A percentile compares a stretch with the other conserved stretches of the same genome.
Evolutionary conservation across 2,329 filamentous ascomycete genomes (phyloP).

Genomic region (Pseudogymnoascus sp.): DNA sequence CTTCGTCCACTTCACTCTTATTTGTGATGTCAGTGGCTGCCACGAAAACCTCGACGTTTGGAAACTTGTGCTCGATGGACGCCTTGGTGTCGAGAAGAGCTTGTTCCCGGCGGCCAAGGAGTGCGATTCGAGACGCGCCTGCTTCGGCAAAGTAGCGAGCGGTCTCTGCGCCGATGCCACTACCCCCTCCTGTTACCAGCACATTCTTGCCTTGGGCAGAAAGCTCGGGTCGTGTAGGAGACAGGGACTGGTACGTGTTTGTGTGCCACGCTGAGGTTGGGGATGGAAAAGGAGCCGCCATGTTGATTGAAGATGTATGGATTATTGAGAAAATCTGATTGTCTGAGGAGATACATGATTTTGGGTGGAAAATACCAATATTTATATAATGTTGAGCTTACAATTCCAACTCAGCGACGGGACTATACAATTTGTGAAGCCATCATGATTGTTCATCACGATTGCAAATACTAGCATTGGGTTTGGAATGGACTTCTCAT

Average conservation of each 20-base stretch:
- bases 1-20: constrained; percentile 25
- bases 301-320: constrained; percentile 17
- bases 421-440: constrained; percentile 19
- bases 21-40: constrained; percentile 28
- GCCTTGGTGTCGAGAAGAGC: constrained; percentile 31
- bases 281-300: constrained; percentile 29
- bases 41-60: constrained; percentile 28
- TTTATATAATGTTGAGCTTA: constrained; percentile 18
- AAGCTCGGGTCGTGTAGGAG: constrained; percentile 32
- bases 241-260: constrained; percentile 30
- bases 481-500: neutral
- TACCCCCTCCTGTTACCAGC: constrained; percentile 37
- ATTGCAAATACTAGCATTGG: neutral
- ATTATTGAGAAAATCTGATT: constrained; percentile 11
- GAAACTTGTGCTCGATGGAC: constrained; percentile 28
- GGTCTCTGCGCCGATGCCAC: constrained; percentile 37
- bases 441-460: constrained; percentile 8
- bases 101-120: constrained; percentile 34
- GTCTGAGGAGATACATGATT: constrained; percentile 10
- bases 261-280: constrained; percentile 32
- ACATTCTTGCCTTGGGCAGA: constrained; percentile 33
- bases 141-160: constrained; percentile 35
- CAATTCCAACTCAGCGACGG: constrained; percentile 14
- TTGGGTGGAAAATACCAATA: constrained; percentile 12
- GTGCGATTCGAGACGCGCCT: constrained; percentile 34